phyloP scores from a whole-genome alignment of 2,329 filamentous ascomycete genomes.

The Stagonosporopsis rhizophila region DNA sequence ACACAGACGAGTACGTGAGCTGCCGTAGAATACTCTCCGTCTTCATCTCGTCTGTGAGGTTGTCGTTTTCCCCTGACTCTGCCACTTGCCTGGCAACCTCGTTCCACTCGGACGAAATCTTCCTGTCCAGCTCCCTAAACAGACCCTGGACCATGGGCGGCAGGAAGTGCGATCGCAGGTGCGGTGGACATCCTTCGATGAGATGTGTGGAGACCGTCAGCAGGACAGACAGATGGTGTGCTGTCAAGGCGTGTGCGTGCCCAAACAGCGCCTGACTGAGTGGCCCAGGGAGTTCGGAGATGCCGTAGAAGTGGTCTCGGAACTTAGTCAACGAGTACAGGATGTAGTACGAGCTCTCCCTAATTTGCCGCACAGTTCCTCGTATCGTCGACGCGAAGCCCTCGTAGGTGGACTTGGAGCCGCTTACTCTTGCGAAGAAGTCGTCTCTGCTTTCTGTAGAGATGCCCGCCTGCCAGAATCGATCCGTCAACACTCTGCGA shows the following conservation, averaged over 20 bases:
- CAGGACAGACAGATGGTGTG: conserved; percentile 93
- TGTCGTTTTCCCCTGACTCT: conserved; percentile 75
- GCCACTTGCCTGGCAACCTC: conserved; percentile 64
- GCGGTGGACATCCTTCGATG: conserved; percentile 88
- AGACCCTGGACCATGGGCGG: conserved; percentile 82
- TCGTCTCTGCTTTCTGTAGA: conserved; percentile 95
- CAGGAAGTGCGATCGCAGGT: conserved; percentile 78
- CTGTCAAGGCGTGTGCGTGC: conserved; percentile 81
- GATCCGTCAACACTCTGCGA: conserved; percentile 83
- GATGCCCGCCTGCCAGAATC: conserved; percentile 98
- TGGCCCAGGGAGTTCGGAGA: conserved; percentile 80
- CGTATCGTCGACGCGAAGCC: conserved; percentile 93
- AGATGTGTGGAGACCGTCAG: conserved; percentile 87
- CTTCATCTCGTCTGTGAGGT: conserved; percentile 94
- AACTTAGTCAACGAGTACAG: conserved; percentile 92
- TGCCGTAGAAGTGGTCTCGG: conserved; percentile 89
- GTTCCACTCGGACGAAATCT: conserved; percentile 88
- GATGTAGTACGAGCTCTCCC: conserved; percentile 93
- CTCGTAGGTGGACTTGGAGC: conserved; percentile 88
- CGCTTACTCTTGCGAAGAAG: conserved; percentile 89
- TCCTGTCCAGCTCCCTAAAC: conserved; percentile 85
- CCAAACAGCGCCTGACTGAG: conserved; percentile 84
- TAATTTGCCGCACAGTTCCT: conserved; percentile 84
- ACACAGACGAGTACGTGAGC: conserved; percentile 88
- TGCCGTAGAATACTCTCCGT: conserved; percentile 93